Evolutionary conservation across 139 green algal species (phyloP).

Genomic region (Chara braunii): DNA sequence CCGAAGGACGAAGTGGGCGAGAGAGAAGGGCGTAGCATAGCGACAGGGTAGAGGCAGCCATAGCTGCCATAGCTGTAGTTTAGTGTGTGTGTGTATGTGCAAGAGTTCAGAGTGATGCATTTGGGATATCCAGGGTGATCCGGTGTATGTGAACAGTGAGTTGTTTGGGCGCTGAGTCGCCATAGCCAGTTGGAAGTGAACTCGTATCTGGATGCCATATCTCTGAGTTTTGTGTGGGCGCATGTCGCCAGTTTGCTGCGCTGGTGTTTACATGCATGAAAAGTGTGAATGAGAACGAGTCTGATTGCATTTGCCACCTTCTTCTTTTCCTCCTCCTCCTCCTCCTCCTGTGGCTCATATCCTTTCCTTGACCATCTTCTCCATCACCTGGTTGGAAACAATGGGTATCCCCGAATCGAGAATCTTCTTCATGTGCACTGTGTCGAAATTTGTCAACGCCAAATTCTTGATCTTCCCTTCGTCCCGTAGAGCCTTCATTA

Average conservation of each 20-base stretch:
- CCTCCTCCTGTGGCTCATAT: background rate
- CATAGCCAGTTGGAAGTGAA: background rate
- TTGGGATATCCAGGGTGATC: too few relatives aligned
- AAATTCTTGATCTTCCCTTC: background rate
- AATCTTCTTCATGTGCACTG: background rate
- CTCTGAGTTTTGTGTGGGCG: background rate
- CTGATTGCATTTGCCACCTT: background rate
- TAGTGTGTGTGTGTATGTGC: too few relatives aligned
- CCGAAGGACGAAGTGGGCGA: too few relatives aligned
- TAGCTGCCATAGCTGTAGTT: too few relatives aligned
- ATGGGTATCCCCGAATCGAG: background rate
- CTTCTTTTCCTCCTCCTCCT: background rate
- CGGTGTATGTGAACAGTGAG: too few relatives aligned
- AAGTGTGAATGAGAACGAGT: background rate
- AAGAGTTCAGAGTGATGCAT: too few relatives aligned
- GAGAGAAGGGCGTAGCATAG: too few relatives aligned
- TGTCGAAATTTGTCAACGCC: conserved; percentile 8
- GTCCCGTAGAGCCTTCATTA: background rate
- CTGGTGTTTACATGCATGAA: background rate
- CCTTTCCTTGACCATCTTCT: too few relatives aligned
- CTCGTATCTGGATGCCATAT: too few relatives aligned
- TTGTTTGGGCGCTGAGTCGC: too few relatives aligned
- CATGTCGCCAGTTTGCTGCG: background rate
- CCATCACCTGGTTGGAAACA: background rate
- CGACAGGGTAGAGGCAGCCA: too few relatives aligned